Base-by-base conservation (phyloP, 441 rosid genomes). In the Cnidoscolus chayamansa region DNA sequence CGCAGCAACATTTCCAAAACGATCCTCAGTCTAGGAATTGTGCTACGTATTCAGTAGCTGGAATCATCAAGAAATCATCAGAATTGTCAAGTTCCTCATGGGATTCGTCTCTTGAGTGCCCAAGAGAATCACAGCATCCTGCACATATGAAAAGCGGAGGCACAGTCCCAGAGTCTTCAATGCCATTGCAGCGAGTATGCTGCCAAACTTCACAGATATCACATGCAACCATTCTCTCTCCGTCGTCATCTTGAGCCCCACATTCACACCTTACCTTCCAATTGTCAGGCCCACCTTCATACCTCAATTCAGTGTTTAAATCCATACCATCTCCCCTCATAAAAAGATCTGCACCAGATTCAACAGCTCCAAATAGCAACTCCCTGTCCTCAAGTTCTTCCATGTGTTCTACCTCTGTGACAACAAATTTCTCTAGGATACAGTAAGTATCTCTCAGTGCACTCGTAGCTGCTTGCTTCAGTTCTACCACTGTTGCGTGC, bases 141-240 rank as follows among this genome's bases (percentile, higher is more conserved):
- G 81, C 69, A 76, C 98, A 92, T 13, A 89, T 86, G 55, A 92
- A 94, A 68, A 92, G 78, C 32, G 91, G 96, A 0, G 95, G 97
- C 63, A 87, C 89, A 50, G 79, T 83, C 68, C 85, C 87, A 0
- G 86, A 79, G 55, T 94, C 97, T 2, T 84, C 82, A 7, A 94
- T 90, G 0, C 90, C 94, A 37, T 85, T 85, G 84, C 97, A 94
- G 60, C 89, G 83, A 1, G 97, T 92, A 75, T 94, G 97, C 71
- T 90, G 97, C 97, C 97, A 94, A 53, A 87, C 87, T 72, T 90
- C 96, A 31, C 98, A 92, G 0, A 90, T 72, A 43, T 94, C 98
- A 51, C 98, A 90, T 0, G 94, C 87, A 13, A 92, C 81, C 98
- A 92, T 94, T 72, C 97, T 81, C 81, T 94, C 97, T 25, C 97